Evolutionary conservation across 106 monocot species (phyloP), one percentile per base, ranked within the genome.

Genomic region (Dendrobium chrysotoxum): DNA sequence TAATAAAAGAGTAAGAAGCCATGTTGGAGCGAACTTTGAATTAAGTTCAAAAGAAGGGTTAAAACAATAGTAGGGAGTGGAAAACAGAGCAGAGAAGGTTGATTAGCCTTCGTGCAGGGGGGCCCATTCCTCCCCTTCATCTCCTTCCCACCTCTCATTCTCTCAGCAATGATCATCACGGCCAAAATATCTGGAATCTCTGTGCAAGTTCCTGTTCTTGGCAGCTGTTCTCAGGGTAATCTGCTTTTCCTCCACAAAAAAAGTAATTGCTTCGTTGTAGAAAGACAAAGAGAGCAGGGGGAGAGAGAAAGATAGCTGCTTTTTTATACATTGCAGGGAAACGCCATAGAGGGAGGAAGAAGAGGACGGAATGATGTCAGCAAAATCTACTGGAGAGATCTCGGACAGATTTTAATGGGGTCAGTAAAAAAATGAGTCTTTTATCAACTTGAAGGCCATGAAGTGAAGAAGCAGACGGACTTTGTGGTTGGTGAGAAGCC

Each of bases 321-420:
- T 67, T 76, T 47, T 20, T 67, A 64, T 31, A 77, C 77, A 47
- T 75, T 76, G 26, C 28, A 40, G 25, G 66, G 65, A 67, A 77
- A 82, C 77, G 61, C 57, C 3, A 26, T 73, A 39, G 50, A 53
- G n/a, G 81, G 74, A 81, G 28, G 25, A 16, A 76, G 64, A 41
- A 31, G 16, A 61, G 64, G 81, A 68, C 67, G 46, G 35, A 74
- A 39, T 82, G 82, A 77, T 57, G 77, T 77, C 82, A 82, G 66
- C 82, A 30, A 82, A 82, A 82, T 82, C 82, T 77, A 82, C 58
- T 82, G 66, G 77, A 61, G 41, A 82, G 82, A 82, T 82, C 46
- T 76, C 47, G 17, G 47, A 76, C 76, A 28, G 76, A 75, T 28
- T 26, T 76, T 76, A 76, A 76, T 47, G 74, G 47, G 47, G 76